These are phyloP conservation scores for Plasmodium malariae DNA, from an alignment of 169 alveolate genomes.

Conservation along the genomic window DNA sequence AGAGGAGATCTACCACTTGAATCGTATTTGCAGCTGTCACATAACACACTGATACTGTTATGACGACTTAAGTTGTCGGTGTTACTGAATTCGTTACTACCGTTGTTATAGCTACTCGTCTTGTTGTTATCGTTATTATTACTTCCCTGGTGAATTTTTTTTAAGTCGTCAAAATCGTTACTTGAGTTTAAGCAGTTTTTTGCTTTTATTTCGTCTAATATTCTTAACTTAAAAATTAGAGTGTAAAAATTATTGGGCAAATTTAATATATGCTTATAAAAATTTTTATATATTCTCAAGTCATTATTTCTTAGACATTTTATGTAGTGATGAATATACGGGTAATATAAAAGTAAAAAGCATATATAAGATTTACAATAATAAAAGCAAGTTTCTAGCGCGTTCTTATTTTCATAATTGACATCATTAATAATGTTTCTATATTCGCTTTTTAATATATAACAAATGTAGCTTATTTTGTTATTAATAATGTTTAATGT, in stretches of 20 bases:
- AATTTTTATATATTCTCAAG: slow-evolving; percentile 47
- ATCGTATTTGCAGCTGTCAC: not conserved
- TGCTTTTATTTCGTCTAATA: slow-evolving; percentile 29
- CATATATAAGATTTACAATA: slow-evolving; percentile 54
- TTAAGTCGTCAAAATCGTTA: not conserved
- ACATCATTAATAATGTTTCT: slow-evolving; percentile 52
- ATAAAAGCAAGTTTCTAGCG: slow-evolving; percentile 68
- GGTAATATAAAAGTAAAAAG: slow-evolving; percentile 59
- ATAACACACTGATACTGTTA: no score
- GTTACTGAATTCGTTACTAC: not conserved
- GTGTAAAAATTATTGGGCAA: slow-evolving; percentile 38
- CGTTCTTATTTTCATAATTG: slow-evolving; percentile 31
- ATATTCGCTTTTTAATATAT: slow-evolving; percentile 69
- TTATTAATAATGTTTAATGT: slow-evolving; percentile 38
- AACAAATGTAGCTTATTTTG: slow-evolving; percentile 63
- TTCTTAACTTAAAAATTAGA: slow-evolving; percentile 27
- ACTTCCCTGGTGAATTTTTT: not conserved
- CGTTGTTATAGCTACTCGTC: not conserved
- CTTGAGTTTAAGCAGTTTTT: not conserved
- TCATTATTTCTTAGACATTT: slow-evolving; percentile 38
- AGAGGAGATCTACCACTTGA: not conserved
- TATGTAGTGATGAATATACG: slow-evolving; percentile 53
- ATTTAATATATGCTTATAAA: slow-evolving; percentile 60
- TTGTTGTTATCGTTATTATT: not conserved
- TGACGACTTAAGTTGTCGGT: no score